These are phyloP conservation scores for Exophiala spinifera DNA, from an alignment of 2,329 filamentous ascomycete genomes.

Conservation along the genomic window DNA sequence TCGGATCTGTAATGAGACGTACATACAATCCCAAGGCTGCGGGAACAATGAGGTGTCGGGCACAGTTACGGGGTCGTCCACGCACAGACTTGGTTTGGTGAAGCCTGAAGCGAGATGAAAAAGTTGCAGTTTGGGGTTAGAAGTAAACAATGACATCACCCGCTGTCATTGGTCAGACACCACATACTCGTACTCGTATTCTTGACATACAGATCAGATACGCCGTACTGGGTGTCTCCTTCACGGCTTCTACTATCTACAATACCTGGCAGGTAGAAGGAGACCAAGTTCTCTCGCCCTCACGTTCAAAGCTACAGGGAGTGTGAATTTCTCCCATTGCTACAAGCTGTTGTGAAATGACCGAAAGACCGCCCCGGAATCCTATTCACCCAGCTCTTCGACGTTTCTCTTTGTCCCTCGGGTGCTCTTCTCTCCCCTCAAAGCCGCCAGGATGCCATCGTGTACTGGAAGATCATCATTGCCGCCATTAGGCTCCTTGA, in stretches of 20 bases:
- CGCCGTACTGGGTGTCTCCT: no score
- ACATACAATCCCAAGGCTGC: conserved; percentile 19
- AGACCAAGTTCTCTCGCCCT: background rate
- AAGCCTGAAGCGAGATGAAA: background rate
- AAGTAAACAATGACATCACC: conserved; percentile 26
- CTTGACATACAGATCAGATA: no score
- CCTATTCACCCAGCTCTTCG: conserved; percentile 20
- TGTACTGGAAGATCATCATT: background rate
- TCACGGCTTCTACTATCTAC: no score
- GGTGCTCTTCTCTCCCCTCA: conserved; percentile 8
- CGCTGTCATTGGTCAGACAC: background rate
- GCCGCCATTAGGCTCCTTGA: background rate
- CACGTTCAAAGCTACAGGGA: background rate
- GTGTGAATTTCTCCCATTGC: background rate
- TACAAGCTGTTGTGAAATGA: background rate
- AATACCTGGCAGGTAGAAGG: no score
- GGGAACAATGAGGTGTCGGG: conserved; percentile 1
- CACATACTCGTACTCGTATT: no score
- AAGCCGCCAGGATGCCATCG: conserved; percentile 8
- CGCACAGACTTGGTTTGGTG: background rate
- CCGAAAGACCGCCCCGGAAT: background rate
- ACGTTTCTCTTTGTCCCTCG: conserved; percentile 19
- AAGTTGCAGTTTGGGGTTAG: conserved; percentile 18
- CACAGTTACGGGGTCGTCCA: background rate
- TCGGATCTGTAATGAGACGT: conserved; percentile 19